Evolutionary conservation across 768 basidiomycete species (phyloP), one percentile per base, ranked within the genome.

Genomic region (Gymnopilus dilepis): DNA sequence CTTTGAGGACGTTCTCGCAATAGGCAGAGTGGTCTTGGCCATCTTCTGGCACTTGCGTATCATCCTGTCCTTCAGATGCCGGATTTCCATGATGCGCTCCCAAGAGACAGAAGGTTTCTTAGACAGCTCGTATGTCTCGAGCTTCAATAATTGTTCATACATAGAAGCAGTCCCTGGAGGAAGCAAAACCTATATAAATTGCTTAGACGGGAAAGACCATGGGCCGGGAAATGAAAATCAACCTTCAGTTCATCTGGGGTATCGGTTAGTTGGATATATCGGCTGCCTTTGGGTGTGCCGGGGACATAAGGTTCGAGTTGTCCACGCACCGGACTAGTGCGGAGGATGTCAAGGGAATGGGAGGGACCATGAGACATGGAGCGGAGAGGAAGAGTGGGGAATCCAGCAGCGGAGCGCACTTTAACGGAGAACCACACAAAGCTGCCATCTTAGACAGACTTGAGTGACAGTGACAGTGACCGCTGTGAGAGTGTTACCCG

Each of bases 51-150:
- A 91, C 69, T 91, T 92, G 72, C 89, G 87, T 63, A 91, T 86
- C 89, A 91, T 90, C 60, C 90, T 84, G 71, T 92, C 90, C 77
- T 92, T 92, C 68, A 92, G 79, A 64, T 86, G 90, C 13, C 90
- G 88, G 50, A 92, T 89, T 70, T 90, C 83, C 63, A 89, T 77
- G 67, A 92, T 82, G 63, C 86, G 84, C 50, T 88, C 83, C 89
- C 88, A 91, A 60, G 84, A 83, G 21, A 87, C 79, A 33, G 75
- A 69, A 3, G 76, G 77, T 59, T 84, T 84, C 72, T 84, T 87
- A 41, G 78, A 78, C 21, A 92, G 81, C 68, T 91, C 90, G 26
- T 76, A 74, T 5, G 76, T 73, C 72, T 92, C 90, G 40, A 85
- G 77, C 66, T 84, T 84, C 42, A 91, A 77, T 21, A 92, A 81